Evolutionary conservation across 169 alveolate species (phyloP).

Genomic region (Plasmodium yoelii): DNA sequence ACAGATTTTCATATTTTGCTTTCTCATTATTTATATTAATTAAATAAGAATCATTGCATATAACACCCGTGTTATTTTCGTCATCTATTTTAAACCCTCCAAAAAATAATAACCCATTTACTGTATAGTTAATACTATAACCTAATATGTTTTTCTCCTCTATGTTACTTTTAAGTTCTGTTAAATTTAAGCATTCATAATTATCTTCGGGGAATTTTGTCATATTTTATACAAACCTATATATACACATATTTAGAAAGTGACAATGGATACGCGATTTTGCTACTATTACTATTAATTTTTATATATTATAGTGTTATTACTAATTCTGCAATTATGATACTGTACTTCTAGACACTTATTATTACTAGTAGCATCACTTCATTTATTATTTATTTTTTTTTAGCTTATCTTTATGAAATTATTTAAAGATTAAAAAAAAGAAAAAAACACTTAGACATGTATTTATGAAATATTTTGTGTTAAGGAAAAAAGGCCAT

Average conservation of each 20-base stretch:
- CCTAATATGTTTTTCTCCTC: constrained; percentile 51
- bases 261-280: background rate
- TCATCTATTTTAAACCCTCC: constrained; percentile 68
- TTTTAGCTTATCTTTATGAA: background rate
- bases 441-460: background rate
- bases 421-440: background rate
- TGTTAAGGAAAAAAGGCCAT: background rate
- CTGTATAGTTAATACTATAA: constrained; percentile 47
- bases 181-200: constrained; percentile 56
- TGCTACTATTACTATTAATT: too few species aligned
- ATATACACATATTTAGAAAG: background rate
- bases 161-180: constrained; percentile 59
- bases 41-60: constrained; percentile 67
- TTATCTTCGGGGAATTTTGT: constrained; percentile 41
- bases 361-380: too few species aligned
- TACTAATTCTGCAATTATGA: too few species aligned
- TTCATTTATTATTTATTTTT: background rate
- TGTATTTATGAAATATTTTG: background rate
- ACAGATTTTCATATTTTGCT: constrained; percentile 44
- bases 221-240: constrained; percentile 11
- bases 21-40: constrained; percentile 44
- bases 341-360: too few species aligned
- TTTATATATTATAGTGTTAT: too few species aligned
- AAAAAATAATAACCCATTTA: constrained; percentile 49
- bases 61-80: constrained; percentile 7